Conservation (phyloP, 305 asterid genomes). For the Plantago lanceolata region DNA sequence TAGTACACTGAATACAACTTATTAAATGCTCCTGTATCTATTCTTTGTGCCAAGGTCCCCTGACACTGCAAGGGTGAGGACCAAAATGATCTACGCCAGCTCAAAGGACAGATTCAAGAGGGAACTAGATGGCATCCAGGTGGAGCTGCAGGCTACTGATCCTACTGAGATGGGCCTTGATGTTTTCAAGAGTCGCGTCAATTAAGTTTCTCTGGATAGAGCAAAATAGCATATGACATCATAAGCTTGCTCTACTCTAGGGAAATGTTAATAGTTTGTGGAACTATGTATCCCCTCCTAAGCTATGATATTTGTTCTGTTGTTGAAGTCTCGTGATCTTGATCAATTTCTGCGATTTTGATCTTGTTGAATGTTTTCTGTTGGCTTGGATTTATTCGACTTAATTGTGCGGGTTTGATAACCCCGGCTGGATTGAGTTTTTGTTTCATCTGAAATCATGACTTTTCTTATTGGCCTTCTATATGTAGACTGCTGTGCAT, state of each 20-base stretch:
- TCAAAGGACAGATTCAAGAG: conserved; percentile 78
- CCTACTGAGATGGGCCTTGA: conserved; percentile 71
- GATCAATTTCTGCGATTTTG: conserved; percentile 23
- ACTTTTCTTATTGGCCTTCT: background rate
- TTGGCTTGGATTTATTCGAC: conserved; percentile 22
- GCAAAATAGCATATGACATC: conserved; percentile 25
- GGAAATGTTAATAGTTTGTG: conserved; percentile 48
- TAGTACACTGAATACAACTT: background rate
- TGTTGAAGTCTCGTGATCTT: conserved; percentile 28
- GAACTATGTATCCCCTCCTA: conserved; percentile 35
- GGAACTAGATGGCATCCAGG: conserved; percentile 70
- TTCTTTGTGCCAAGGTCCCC: conserved; percentile 47
- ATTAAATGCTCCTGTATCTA: background rate
- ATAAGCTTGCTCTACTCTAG: conserved; percentile 29
- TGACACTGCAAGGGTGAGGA: conserved; percentile 62
- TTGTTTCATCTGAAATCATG: conserved; percentile 11
- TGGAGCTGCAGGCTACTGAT: conserved; percentile 78
- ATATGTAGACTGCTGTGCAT: background rate
- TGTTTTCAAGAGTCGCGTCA: conserved; percentile 64
- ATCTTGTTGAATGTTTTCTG: conserved; percentile 21
- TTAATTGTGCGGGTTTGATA: conserved; percentile 20
- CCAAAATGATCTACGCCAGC: conserved; percentile 75
- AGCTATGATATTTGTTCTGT: conserved; percentile 33
- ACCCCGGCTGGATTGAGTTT: conserved; percentile 19
- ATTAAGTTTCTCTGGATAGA: conserved; percentile 31